phyloP scores from a whole-genome alignment of 306 rosid genomes.

The Rosa lucieae region DNA sequence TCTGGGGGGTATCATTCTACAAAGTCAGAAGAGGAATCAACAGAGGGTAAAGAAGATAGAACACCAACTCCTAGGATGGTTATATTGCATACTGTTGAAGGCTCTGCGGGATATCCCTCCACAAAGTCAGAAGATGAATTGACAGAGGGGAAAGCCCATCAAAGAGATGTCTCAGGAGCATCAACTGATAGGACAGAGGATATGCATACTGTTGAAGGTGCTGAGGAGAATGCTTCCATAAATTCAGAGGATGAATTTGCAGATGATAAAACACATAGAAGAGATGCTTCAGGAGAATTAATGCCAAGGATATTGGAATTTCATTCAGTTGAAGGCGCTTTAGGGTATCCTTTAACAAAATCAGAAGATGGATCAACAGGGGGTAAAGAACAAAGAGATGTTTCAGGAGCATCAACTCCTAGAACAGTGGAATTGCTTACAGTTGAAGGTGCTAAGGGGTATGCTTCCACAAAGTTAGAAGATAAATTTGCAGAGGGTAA shows the following conservation, averaged over 20 bases:
- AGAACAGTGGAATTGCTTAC: constrained; percentile 27
- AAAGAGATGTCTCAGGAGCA: neutral
- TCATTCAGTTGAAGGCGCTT: constrained; percentile 29
- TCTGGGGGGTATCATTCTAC: constrained; percentile 40
- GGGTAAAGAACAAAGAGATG: constrained; percentile 20
- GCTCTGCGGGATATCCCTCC: neutral
- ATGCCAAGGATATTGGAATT: constrained; percentile 19
- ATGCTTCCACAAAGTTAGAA: constrained; percentile 37
- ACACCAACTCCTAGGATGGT: neutral
- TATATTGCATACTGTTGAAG: constrained; percentile 23
- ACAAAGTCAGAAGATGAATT: neutral
- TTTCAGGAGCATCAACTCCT: constrained; percentile 22
- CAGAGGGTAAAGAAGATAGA: neutral
- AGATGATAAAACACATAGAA: constrained; percentile 17
- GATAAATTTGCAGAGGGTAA: constrained; percentile 19
- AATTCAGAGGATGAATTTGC: constrained; percentile 31
- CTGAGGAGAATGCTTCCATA: neutral
- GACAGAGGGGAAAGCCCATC: neutral
- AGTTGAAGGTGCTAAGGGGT: constrained; percentile 35
- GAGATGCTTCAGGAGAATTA: constrained; percentile 30
- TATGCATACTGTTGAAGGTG: too few species aligned
- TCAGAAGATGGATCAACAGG: constrained; percentile 29
- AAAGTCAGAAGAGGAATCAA: neutral
- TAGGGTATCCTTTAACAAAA: constrained; percentile 40
- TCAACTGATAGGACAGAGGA: neutral